These are phyloP conservation scores for Linnemannia hyalina DNA, from an alignment of 192 early-diverging fungal genomes.

Conservation along the genomic window DNA sequence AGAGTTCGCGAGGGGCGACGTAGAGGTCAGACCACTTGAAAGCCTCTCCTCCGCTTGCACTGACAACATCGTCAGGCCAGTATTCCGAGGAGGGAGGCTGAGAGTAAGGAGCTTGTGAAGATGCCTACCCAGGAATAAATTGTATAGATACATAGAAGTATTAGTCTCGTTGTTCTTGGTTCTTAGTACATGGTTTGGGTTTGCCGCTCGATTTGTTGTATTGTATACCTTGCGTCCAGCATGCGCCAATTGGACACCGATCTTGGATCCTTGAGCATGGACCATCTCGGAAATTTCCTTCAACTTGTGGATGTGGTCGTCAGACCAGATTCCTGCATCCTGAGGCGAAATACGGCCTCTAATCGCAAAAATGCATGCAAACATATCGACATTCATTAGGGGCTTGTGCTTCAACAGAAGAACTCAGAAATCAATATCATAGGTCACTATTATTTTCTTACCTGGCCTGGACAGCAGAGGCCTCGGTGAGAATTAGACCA, in stretches of 20 bases:
- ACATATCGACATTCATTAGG: neutral
- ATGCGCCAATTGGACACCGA: constrained; percentile 87
- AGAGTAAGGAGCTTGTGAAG: constrained; percentile 11
- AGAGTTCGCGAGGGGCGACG: constrained; percentile 68
- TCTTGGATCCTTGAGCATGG: constrained; percentile 70
- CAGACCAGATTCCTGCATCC: constrained; percentile 86
- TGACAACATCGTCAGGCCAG: constrained; percentile 82
- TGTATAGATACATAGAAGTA: neutral
- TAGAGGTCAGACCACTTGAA: constrained; percentile 51
- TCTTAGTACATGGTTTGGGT: too few species aligned
- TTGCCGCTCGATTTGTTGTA: neutral
- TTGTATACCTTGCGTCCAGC: constrained; percentile 77
- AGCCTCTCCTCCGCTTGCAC: constrained; percentile 64
- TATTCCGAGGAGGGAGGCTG: constrained; percentile 60
- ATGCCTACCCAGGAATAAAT: constrained; percentile 2
- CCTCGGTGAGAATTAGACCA: constrained; percentile 86
- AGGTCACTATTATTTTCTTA: neutral
- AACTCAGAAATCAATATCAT: neutral
- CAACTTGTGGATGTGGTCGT: constrained; percentile 77
- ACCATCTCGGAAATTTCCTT: constrained; percentile 70
- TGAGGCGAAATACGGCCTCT: constrained; percentile 84
- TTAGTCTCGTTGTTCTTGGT: too few species aligned
- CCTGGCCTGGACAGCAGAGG: constrained; percentile 72
- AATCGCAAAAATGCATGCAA: constrained; percentile 5
- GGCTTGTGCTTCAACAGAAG: neutral